phyloP scores from a whole-genome alignment of 2,329 filamentous ascomycete species.

The Nemania sp. region DNA sequence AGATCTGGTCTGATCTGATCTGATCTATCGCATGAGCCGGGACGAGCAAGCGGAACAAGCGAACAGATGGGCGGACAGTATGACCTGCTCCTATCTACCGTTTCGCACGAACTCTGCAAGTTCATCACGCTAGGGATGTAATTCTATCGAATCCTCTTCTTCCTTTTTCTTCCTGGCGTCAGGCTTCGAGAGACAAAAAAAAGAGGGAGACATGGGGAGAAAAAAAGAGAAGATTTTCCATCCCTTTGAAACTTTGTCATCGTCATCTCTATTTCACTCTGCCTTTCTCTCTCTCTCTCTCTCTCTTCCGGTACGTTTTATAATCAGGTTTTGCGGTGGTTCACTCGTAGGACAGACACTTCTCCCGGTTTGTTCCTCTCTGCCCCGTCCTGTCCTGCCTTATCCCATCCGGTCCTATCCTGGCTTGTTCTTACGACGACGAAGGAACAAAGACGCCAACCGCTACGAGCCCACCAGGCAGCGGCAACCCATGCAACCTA shows the following conservation, averaged over 20 bases:
- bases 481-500: neutral
- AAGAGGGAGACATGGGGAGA: no score
- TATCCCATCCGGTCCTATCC: neutral
- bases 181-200: neutral
- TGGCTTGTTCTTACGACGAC: neutral
- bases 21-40: no score
- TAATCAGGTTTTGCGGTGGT: neutral
- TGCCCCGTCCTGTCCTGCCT: neutral
- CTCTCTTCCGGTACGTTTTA: neutral
- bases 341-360: no score
- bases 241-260: neutral
- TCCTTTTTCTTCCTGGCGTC: neutral
- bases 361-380: no score
- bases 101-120: neutral
- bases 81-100: neutral
- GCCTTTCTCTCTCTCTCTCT: neutral
- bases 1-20: no score
- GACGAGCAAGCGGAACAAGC: neutral
- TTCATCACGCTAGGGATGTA: conserved; percentile 12
- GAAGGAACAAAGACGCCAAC: neutral
- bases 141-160: no score
- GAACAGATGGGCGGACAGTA: conserved; percentile 1
- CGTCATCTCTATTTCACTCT: no score
- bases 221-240: neutral
- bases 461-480: neutral